Base-by-base conservation (phyloP, 139 green algal species). In the Chlamydomonas applanata region DNA sequence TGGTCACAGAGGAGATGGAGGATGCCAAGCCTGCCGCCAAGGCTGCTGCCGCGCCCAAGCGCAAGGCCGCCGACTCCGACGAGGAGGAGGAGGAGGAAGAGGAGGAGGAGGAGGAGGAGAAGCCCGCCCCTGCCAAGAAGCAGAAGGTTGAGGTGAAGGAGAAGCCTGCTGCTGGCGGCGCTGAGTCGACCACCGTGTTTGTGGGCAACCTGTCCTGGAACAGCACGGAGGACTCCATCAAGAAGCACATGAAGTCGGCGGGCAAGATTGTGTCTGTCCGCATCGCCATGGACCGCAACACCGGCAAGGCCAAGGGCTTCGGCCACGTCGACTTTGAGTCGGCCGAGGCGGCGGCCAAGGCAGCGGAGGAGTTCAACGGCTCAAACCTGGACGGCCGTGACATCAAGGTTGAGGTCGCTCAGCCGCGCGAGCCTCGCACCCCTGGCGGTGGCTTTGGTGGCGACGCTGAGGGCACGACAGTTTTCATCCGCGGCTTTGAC, bases 401-500 rank as follows among this genome's bases (percentile, higher is more conserved):
- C 40, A 71, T 94, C 68, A 85, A 84, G 65, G 77, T 90, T 27
- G 81, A 92, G 69, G 59, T 82, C 9, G 76, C 73, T 3, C 45
- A 67, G 30, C 70, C 80, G 0, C 71, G 75, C 13, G 49, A 60
- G 4, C 14, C 60, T 13, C n/a, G n/a, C 11, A 63, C 67, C 4
- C 67, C 67, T 9, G 45, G 45, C 25, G 44, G 13, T 5, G 46
- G 69, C 52, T 32, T 68, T 60, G 72, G 73, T 45, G 82, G 78
- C 53, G 72, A 78, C 30, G 17, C 35, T 20, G 81, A 89, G 32
- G 78, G 84, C 72, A 82, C 67, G n/a, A 90, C 83, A 20, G 60
- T 92, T 2, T 94, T 94, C 78, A 77, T 94, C 56, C 90, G 90
- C 79, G 90, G 90, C 83, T 93, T 94, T 74, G 84, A 94, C 79